phyloP scores from a whole-genome alignment of 2,329 filamentous ascomycete genomes.

The Botrytis pseudocinerea region DNA sequence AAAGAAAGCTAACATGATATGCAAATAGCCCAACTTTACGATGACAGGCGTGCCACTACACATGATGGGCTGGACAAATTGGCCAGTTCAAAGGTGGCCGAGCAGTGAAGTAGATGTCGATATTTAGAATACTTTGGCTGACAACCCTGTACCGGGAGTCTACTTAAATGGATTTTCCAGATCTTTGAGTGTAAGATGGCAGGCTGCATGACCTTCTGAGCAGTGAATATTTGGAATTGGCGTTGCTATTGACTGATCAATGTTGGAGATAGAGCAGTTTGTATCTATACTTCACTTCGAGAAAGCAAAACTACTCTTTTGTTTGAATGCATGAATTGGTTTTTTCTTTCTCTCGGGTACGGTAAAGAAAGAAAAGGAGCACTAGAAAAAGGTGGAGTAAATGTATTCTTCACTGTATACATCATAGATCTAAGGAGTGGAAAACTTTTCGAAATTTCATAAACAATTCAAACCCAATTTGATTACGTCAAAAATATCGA shows the following conservation, averaged over 20 bases:
- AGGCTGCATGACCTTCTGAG: neutral
- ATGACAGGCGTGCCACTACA: neutral
- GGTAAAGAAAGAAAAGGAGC: neutral
- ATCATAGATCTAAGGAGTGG: neutral
- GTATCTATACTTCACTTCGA: neutral
- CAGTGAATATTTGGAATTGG: neutral
- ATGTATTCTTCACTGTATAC: neutral
- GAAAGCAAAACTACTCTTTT: neutral
- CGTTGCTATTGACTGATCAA: too few relatives aligned
- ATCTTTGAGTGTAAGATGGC: conserved; percentile 11
- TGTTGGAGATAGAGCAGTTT: neutral
- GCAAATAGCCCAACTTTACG: conserved; percentile 11
- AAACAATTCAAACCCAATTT: neutral
- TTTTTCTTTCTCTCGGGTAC: neutral
- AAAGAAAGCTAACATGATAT: neutral
- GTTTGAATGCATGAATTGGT: neutral
- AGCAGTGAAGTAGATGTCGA: conserved; percentile 8
- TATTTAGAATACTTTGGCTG: conserved; percentile 13
- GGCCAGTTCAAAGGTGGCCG: conserved; percentile 14
- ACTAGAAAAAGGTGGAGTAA: neutral
- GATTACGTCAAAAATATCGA: neutral
- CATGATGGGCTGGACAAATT: conserved; percentile 20
- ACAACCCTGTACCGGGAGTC: conserved; percentile 14
- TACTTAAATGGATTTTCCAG: conserved; percentile 3
- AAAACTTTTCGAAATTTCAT: neutral